A percentile compares a stretch with the other conserved stretches of the same genome.
Evolutionary conservation across 108 stramenopile genomes (phyloP).

Genomic region (Chaetoceros tenuissimus): DNA sequence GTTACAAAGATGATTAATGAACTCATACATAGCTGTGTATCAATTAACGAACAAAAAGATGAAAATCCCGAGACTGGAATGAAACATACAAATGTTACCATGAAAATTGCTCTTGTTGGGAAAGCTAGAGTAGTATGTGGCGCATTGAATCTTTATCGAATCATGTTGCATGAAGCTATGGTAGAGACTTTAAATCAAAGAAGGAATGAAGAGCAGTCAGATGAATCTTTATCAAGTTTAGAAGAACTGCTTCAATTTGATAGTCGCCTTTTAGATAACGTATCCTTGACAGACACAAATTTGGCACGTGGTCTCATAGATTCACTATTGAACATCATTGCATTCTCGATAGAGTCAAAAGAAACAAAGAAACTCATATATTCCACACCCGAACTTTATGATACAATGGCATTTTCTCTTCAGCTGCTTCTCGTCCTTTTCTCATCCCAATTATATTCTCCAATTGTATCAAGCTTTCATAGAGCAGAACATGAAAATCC

Average conservation of each 20-base stretch:
- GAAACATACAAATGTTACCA: neutral
- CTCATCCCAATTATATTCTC: slow-evolving; percentile 69
- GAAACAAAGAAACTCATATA: slow-evolving; percentile 4
- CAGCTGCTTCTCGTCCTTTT: slow-evolving; percentile 55
- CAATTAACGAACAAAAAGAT: neutral
- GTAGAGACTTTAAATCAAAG: slow-evolving; percentile 15
- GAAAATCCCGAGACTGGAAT: neutral
- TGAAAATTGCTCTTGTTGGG: slow-evolving; percentile 44
- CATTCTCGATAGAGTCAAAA: slow-evolving; percentile 10
- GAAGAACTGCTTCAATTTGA: slow-evolving; percentile 14
- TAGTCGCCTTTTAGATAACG: slow-evolving; percentile 24
- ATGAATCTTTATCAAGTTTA: slow-evolving; percentile 2
- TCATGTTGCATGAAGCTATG: slow-evolving; percentile 48
- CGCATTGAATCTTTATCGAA: slow-evolving; percentile 42
- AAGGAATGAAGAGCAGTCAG: slow-evolving; percentile 17
- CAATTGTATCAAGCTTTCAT: slow-evolving; percentile 44
- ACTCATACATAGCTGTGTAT: slow-evolving; percentile 21
- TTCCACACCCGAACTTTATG: slow-evolving; percentile 56
- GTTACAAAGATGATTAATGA: slow-evolving; percentile 60
- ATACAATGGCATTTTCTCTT: slow-evolving; percentile 40
- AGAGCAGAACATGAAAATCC: slow-evolving; percentile 7
- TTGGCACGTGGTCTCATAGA: slow-evolving; percentile 34
- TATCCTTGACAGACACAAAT: slow-evolving; percentile 21
- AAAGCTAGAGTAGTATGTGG: slow-evolving; percentile 74
- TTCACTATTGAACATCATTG: slow-evolving; percentile 31